Conservation (phyloP, 2,329 filamentous ascomycete genomes). For the Sporothrix globosa region DNA sequence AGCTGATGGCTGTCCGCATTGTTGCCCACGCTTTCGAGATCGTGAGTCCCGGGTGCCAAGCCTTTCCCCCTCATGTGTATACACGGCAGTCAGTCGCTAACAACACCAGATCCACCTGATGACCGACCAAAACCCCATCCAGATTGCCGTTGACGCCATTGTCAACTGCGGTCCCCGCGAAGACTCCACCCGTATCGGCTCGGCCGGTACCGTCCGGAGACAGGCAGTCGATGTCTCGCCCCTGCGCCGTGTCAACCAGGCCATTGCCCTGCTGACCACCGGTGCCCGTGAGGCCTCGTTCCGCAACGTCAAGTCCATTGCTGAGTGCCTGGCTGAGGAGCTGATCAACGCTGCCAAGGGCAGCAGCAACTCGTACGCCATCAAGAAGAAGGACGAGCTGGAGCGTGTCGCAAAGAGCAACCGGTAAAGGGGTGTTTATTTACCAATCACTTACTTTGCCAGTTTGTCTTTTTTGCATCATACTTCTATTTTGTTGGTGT, state of each 20-base stretch:
- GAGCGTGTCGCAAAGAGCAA: slow-evolving; percentile 99
- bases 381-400: slow-evolving; percentile 99
- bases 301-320: slow-evolving; percentile 99
- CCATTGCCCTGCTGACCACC: slow-evolving; percentile 97
- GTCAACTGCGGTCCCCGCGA: slow-evolving; percentile 99
- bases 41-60: slow-evolving; percentile 55
- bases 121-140: slow-evolving; percentile 99
- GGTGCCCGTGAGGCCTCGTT: slow-evolving; percentile 98
- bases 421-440: slow-evolving; percentile 72
- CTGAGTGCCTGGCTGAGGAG: slow-evolving; percentile 99
- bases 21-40: slow-evolving; percentile 99
- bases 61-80: background rate
- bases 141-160: slow-evolving; percentile 98
- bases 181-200: slow-evolving; percentile 99
- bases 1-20: slow-evolving; percentile 99
- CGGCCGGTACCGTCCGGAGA: slow-evolving; percentile 98
- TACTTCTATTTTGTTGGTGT: slow-evolving; percentile 18
- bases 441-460: background rate
- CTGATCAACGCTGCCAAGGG: slow-evolving; percentile 99
- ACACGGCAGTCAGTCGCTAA: background rate
- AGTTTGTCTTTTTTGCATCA: slow-evolving; percentile 15
- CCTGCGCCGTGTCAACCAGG: slow-evolving; percentile 99
- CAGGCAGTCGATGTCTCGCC: slow-evolving; percentile 99
- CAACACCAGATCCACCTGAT: slow-evolving; percentile 89
- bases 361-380: slow-evolving; percentile 99